phyloP scores from a whole-genome alignment of 192 early-diverging fungal genomes.

The Backusella luteola region DNA sequence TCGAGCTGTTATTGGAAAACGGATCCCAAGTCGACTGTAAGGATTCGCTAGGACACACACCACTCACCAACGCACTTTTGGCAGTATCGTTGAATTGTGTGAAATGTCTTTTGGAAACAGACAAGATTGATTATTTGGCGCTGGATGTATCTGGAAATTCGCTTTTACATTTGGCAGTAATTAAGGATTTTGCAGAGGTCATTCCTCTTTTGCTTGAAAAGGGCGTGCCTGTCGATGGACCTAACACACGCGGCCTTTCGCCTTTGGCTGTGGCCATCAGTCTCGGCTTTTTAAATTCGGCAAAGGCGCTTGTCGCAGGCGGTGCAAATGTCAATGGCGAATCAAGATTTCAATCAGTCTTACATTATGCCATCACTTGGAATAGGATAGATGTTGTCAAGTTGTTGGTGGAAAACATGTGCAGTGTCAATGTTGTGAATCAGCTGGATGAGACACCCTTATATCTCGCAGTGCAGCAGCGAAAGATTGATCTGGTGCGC shows the following conservation, averaged over 20 bases:
- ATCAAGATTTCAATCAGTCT: slow-evolving; percentile 17
- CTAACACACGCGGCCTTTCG: slow-evolving; percentile 29
- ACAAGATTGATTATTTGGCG: background rate
- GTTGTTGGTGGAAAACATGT: slow-evolving; percentile 20
- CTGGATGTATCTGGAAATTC: slow-evolving; percentile 28
- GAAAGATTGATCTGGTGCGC: slow-evolving; percentile 38
- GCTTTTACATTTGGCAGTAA: slow-evolving; percentile 30
- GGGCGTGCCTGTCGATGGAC: slow-evolving; percentile 12
- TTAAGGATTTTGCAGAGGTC: slow-evolving; percentile 28
- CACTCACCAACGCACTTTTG: slow-evolving; percentile 31
- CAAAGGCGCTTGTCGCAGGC: slow-evolving; percentile 8
- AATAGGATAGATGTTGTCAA: slow-evolving; percentile 36
- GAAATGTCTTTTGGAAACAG: slow-evolving; percentile 17
- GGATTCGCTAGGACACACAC: slow-evolving; percentile 35
- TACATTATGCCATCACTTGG: slow-evolving; percentile 39
- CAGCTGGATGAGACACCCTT: slow-evolving; percentile 37
- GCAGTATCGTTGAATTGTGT: slow-evolving; percentile 15
- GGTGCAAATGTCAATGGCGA: slow-evolving; percentile 31
- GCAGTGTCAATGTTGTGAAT: slow-evolving; percentile 30
- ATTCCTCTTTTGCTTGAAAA: slow-evolving; percentile 19
- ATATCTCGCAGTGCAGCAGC: slow-evolving; percentile 36
- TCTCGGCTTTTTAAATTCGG: slow-evolving; percentile 15
- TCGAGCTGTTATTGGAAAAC: slow-evolving; percentile 37
- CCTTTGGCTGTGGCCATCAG: slow-evolving; percentile 36
- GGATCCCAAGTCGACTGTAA: slow-evolving; percentile 19